These are phyloP conservation scores for Corymbia calophylla DNA, from an alignment of 441 rosid species.

Conservation along the genomic window DNA sequence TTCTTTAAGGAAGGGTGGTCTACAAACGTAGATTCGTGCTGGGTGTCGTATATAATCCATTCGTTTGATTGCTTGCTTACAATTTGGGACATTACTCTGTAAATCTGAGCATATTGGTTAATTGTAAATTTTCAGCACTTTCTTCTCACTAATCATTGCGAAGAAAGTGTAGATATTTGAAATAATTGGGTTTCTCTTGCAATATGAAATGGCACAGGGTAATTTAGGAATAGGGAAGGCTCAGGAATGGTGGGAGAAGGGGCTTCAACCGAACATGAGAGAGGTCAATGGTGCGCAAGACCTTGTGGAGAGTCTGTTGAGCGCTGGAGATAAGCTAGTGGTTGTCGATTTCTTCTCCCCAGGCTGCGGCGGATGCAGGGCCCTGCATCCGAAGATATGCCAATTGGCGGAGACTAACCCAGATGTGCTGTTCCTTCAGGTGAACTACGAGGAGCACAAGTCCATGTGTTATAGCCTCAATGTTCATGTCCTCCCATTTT, in stretches of 20 bases:
- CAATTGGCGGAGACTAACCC: slow-evolving; percentile 74
- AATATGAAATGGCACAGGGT: slow-evolving; percentile 13
- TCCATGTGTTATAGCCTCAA: slow-evolving; percentile 93
- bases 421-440: slow-evolving; percentile 73
- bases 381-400: slow-evolving; percentile 94
- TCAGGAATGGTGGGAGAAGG: slow-evolving; percentile 91
- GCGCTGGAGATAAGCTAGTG: slow-evolving; percentile 75
- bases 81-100: not conserved
- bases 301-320: slow-evolving; percentile 56
- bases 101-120: not conserved
- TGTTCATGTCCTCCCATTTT: slow-evolving; percentile 87
- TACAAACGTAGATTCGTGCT: not conserved
- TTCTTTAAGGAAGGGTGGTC: not conserved
- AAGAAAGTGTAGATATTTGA: slow-evolving; percentile 24
- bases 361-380: slow-evolving; percentile 92
- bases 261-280: slow-evolving; percentile 67
- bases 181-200: slow-evolving; percentile 23
- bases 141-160: slow-evolving; percentile 20
- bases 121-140: not conserved
- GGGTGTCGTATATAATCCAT: not conserved
- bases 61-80: not conserved
- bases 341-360: slow-evolving; percentile 91
- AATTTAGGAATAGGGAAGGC: slow-evolving; percentile 48
- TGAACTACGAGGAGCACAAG: slow-evolving; percentile 87
- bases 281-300: slow-evolving; percentile 81